A percentile compares a stretch with the other conserved stretches of the same genome.
Conservation (phyloP, 805 yeast species). For the Sugiyamaella qingdaonensis region DNA sequence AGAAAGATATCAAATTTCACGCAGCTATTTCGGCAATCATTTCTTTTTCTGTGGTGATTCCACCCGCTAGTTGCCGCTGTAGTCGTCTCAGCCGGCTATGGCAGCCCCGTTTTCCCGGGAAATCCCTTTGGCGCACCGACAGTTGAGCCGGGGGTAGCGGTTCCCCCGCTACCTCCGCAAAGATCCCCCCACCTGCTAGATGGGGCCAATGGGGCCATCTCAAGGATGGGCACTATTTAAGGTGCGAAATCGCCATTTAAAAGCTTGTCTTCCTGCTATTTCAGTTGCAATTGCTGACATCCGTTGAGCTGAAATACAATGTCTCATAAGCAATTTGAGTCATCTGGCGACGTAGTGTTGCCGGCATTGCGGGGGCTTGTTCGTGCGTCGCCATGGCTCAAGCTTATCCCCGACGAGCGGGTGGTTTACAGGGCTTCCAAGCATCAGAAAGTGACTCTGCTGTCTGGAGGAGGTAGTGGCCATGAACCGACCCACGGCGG, state of each 20-base stretch:
- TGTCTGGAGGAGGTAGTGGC: conserved; percentile 95
- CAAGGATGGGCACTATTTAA: too few relatives aligned
- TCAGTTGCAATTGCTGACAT: background rate
- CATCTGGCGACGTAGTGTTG: conserved; percentile 31
- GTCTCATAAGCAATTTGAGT: conserved; percentile 32
- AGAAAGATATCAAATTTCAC: too few relatives aligned
- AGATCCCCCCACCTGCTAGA: conserved; percentile 1
- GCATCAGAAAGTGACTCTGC: conserved; percentile 47
- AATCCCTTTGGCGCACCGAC: too few relatives aligned
- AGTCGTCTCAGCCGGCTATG: too few relatives aligned
- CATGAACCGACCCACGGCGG: conserved; percentile 96
- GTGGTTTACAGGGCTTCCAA: conserved; percentile 13
- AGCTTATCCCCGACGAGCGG: conserved; percentile 48
- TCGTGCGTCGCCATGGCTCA: conserved; percentile 51
- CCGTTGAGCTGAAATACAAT: conserved; percentile 7
- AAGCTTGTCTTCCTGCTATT: background rate
- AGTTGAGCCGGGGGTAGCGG: background rate
- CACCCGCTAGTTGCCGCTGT: too few relatives aligned
- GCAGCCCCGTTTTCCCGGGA: too few relatives aligned
- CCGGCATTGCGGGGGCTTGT: conserved; percentile 51
- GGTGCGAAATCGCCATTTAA: too few relatives aligned
- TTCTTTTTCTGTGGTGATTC: too few relatives aligned
- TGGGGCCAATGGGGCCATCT: background rate
- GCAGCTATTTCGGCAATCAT: too few relatives aligned
- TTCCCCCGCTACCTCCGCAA: background rate